These are phyloP conservation scores for Blastomyces percursus DNA, from an alignment of 2,329 filamentous ascomycete genomes.

Conservation along the genomic window DNA sequence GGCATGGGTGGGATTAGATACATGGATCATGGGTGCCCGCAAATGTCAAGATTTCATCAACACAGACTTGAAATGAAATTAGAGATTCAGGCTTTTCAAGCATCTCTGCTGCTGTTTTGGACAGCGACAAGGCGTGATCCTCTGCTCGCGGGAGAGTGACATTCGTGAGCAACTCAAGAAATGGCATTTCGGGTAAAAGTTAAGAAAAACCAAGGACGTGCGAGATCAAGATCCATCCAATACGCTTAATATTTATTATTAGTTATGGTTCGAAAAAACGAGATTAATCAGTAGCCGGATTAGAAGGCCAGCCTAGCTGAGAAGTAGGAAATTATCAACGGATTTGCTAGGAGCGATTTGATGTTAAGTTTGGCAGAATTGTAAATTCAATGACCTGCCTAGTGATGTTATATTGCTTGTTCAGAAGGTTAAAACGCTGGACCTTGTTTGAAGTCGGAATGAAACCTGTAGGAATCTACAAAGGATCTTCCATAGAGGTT, in stretches of 20 bases:
- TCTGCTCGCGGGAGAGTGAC: constrained; percentile 1
- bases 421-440: not conserved
- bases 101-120: not conserved
- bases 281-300: not conserved
- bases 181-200: not conserved
- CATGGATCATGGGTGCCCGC: constrained; percentile 1
- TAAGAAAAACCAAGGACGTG: not conserved
- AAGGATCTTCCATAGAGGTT: too few species aligned
- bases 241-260: not conserved
- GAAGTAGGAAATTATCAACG: not conserved
- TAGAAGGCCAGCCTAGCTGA: not conserved
- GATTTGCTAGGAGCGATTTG: not conserved
- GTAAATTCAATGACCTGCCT: not conserved
- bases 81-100: not conserved
- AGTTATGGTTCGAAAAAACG: not conserved
- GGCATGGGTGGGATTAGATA: not conserved
- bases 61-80: not conserved
- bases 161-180: not conserved
- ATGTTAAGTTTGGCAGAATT: not conserved
- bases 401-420: not conserved
- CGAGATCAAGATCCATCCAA: not conserved
- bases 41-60: not conserved
- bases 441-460: not conserved
- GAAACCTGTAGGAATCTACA: too few species aligned
- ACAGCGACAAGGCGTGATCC: not conserved